These are phyloP conservation scores for Metschnikowia amazonensis DNA, from an alignment of 805 yeast species.

Conservation along the genomic window DNA sequence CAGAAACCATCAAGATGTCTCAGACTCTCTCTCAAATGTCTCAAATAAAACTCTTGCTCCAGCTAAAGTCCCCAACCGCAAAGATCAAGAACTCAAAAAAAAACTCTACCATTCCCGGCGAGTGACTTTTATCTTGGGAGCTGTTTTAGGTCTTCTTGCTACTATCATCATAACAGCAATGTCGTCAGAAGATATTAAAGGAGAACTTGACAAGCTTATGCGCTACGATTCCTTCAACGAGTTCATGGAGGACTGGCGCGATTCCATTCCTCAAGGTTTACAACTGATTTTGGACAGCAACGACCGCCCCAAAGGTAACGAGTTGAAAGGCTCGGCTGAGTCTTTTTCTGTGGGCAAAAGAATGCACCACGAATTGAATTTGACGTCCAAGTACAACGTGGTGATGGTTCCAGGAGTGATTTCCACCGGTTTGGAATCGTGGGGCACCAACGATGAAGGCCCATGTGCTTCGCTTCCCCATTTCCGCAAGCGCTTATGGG, in stretches of 20 bases:
- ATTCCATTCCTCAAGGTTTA: constrained; percentile 62
- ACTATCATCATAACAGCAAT: constrained; percentile 56
- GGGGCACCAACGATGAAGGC: constrained; percentile 68
- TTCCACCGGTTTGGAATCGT: constrained; percentile 90
- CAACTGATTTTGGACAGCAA: constrained; percentile 57
- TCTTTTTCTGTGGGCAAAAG: constrained; percentile 83
- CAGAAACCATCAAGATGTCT: no score
- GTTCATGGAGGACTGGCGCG: constrained; percentile 63
- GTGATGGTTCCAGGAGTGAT: constrained; percentile 95
- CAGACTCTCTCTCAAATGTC: no score
- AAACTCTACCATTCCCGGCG: constrained; percentile 49
- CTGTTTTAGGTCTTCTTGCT: constrained; percentile 60
- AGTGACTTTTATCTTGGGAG: constrained; percentile 64
- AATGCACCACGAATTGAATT: constrained; percentile 49
- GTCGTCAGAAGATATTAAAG: constrained; percentile 35
- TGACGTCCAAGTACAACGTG: constrained; percentile 67
- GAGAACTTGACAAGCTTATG: constrained; percentile 43
- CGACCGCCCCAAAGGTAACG: constrained; percentile 32
- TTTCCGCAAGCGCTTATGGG: constrained; percentile 93
- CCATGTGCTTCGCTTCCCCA: constrained; percentile 83
- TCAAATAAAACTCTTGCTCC: no score
- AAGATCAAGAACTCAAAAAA: constrained; percentile 11
- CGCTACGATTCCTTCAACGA: constrained; percentile 55
- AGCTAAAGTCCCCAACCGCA: no score
- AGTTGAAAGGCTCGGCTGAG: constrained; percentile 58